Base-by-base conservation (phyloP, 768 basidiomycete genomes). In the Tephrocybe sp. region DNA sequence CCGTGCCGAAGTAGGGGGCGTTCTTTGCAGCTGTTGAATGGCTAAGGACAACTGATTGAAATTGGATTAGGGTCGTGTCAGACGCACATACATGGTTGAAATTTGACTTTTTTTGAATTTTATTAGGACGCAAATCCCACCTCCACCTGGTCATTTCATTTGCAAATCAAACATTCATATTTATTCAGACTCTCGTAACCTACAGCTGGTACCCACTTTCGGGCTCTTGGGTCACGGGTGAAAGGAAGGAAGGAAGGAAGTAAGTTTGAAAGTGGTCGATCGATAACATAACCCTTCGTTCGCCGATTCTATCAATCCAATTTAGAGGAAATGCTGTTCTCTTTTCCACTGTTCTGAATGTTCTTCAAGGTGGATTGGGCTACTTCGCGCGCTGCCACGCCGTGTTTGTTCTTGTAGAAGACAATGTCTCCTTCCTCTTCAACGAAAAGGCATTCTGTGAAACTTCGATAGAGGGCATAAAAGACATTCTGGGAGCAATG, bases 391-490 rank as follows among this genome's bases (percentile, higher is more conserved):
- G 60, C 69, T 4, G 75, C 68, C 3, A 66, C 55, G 5, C 80
- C 79, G 9, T 76, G 49, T 57, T 64, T 71, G 56, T 79, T 74
- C 65, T 75, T 77, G 66, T 81, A 80, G 61, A 82, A 80, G 4
- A 81, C 60, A 51, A 81, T 75, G 30, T 70, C 68, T 16, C 76
- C 79, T 34, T 80, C 75, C 18, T 81, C 79, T 54, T 82, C 80
- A 27, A 82, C 69, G 59, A 80, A 82, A 18, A 70, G 55, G 60
- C 80, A 82, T 52, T 78, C 61, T 1, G 76, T 80, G 60, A 82
- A 82, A 2, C 77, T 75, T 16, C 78, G 71, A 60, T 79, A 80
- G 8, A 81, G 67, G n/a, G 78, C 78, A 44, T 74, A 73, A 59
- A 72, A 72, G 19, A 70, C 61, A 4, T 67, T 66, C 73, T 72